Base-by-base conservation (phyloP, 2,329 filamentous ascomycete species). In the Colletotrichum shisoi region DNA sequence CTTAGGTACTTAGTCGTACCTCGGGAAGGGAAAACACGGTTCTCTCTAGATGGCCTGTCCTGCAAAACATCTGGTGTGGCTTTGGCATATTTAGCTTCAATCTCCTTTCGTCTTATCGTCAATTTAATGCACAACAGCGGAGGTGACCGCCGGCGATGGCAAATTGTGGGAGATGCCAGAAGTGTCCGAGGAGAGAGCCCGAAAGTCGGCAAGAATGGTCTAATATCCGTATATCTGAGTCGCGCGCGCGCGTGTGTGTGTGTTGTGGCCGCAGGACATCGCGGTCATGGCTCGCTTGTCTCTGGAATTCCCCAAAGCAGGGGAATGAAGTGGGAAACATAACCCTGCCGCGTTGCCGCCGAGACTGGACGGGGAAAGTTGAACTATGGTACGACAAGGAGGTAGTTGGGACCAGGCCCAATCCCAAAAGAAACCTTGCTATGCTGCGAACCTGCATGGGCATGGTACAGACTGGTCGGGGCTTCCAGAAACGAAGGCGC, bases 231-330 rank as follows among this genome's bases (percentile, higher is more conserved):
- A 61, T 40, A 61, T 54, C 31, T 57, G 44, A 57, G 60, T 48
- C 60, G 51, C 57, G 56, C 70, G 49, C 51, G 39, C 51, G 24
- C 24, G 64, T 51, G 57, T 59, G 56, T 70, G 49, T 54, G 51
- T 59, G 56, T 70, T 31, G 64, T 51, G 57, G 62, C 62, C 62
- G 66, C 46, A 52, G 24, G 27, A 7, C 17, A 53, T 12, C 5
- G 12, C 49, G 37, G 11, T 9, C 27, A 52, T 37, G n/a, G 9
- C 31, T 53, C n/a, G 52, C 24, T 39, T 42, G 15, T 52, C 31
- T 48, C 57, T 61, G 37, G 34, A 45, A 51, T 42, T 24, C 56
- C 37, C 13, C n/a, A n/a, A 21, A 34, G n/a, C 39, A 11, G 19
- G 27, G 46, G 56, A 60, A 60, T 63, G 56, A 44, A 60, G 19